These are phyloP conservation scores for Dryas alaskensis DNA, from an alignment of 306 rosid species.

Conservation along the genomic window DNA sequence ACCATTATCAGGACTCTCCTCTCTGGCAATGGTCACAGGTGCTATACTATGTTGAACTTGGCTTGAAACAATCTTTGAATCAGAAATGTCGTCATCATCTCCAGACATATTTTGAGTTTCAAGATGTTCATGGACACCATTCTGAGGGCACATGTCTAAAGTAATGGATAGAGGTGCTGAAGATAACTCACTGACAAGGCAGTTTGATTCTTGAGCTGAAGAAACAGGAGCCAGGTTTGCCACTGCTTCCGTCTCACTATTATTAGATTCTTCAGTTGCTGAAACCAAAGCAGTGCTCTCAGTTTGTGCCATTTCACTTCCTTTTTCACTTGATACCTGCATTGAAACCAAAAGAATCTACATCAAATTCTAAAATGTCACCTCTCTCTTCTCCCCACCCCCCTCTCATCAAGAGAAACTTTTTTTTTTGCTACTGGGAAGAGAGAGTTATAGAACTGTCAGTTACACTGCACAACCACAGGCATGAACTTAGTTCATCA, in stretches of 20 bases:
- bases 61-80: conserved; percentile 26
- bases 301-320: conserved; percentile 3
- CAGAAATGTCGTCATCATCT: conserved; percentile 15
- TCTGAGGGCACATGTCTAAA: conserved; percentile 35
- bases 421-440: not conserved
- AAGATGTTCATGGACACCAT: conserved; percentile 19
- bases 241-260: conserved; percentile 26
- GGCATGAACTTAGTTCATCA: too few relatives aligned
- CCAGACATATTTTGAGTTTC: conserved; percentile 23
- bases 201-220: conserved; percentile 31
- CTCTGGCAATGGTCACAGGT: conserved; percentile 26
- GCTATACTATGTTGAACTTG: conserved; percentile 22
- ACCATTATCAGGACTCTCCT: conserved; percentile 31
- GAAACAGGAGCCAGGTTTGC: conserved; percentile 11
- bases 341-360: conserved; percentile 25
- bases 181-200: conserved; percentile 15
- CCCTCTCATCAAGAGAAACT: not conserved
- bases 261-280: conserved; percentile 20
- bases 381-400: too few relatives aligned
- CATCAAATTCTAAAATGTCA: conserved; percentile 3
- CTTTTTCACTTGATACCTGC: conserved; percentile 41
- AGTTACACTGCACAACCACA: not conserved
- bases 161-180: conserved; percentile 31
- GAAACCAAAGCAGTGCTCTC: conserved; percentile 13
- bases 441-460: not conserved